Conservation (phyloP, 2,329 filamentous ascomycete species). For the Colletotrichum sp. region DNA sequence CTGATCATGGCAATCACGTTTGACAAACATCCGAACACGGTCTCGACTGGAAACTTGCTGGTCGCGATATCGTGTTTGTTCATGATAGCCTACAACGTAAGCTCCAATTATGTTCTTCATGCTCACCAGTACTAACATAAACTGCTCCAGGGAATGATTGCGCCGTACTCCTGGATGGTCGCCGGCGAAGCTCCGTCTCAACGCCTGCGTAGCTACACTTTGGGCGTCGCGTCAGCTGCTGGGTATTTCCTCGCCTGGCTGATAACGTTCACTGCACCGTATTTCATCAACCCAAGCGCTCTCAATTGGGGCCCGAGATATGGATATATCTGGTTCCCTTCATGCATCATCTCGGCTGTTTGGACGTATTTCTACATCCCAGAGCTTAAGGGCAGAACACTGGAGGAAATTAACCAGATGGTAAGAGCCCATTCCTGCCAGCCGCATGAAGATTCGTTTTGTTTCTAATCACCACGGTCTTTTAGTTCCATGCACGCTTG, state of each 20-base stretch:
- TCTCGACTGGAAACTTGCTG: background rate
- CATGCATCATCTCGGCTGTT: slow-evolving; percentile 33
- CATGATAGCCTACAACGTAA: background rate
- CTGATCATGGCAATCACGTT: background rate
- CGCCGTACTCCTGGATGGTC: background rate
- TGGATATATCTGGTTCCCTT: slow-evolving; percentile 54
- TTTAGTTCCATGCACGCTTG: background rate
- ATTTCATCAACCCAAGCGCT: slow-evolving; percentile 38
- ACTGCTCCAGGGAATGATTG: background rate
- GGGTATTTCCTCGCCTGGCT: background rate
- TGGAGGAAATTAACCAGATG: background rate
- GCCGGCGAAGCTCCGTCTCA: background rate
- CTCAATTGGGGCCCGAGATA: slow-evolving; percentile 58
- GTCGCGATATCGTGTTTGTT: background rate
- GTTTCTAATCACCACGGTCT: background rate
- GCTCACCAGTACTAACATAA: accelerated
- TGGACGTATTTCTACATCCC: slow-evolving; percentile 39
- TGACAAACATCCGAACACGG: background rate
- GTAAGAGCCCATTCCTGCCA: accelerated
- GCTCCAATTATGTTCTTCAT: accelerated
- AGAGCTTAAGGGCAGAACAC: slow-evolving; percentile 42
- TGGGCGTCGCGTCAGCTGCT: background rate
- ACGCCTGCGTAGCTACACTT: background rate
- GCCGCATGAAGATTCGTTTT: accelerated
- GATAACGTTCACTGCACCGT: background rate